Evolutionary conservation across 176 grass and related monocot species (phyloP).

Genomic region (Carex pumila): DNA sequence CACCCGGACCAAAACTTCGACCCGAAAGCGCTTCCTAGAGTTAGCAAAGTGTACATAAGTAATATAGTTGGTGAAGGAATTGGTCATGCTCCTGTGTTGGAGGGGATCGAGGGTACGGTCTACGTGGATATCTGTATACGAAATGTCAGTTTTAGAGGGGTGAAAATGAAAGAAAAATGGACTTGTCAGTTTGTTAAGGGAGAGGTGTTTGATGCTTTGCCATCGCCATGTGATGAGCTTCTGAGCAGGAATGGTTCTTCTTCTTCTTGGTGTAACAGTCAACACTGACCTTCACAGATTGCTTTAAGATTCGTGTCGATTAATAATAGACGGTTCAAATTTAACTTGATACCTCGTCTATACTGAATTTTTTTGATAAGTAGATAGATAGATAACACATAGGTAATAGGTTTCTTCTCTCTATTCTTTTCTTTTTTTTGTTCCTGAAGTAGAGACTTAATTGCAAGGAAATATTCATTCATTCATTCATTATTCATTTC

Average conservation of each 20-base stretch:
- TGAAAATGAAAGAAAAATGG: constrained; percentile 35
- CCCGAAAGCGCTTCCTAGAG: constrained; percentile 34
- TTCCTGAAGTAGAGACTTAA: background rate
- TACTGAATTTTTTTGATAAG: too few species aligned
- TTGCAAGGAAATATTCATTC: too few species aligned
- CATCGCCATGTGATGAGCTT: constrained; percentile 50
- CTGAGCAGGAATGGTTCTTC: constrained; percentile 36
- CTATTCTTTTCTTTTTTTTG: background rate
- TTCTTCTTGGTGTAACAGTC: constrained; percentile 45
- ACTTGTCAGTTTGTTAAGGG: constrained; percentile 61
- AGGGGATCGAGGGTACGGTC: constrained; percentile 47
- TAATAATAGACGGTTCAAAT: too few species aligned
- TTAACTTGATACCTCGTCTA: too few species aligned
- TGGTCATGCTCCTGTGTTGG: constrained; percentile 40
- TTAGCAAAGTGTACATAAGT: constrained; percentile 45
- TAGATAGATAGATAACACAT: background rate
- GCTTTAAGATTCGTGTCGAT: too few species aligned
- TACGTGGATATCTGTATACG: constrained; percentile 62
- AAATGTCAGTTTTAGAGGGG: constrained; percentile 55
- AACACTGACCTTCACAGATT: background rate
- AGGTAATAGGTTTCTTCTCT: background rate
- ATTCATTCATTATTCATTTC: too few species aligned
- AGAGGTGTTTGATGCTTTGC: constrained; percentile 58
- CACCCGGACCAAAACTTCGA: constrained; percentile 45
- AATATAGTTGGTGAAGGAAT: constrained; percentile 40